Evolutionary conservation across 805 yeast species (phyloP).

Genomic region (Yamadazyma phyllophila): DNA sequence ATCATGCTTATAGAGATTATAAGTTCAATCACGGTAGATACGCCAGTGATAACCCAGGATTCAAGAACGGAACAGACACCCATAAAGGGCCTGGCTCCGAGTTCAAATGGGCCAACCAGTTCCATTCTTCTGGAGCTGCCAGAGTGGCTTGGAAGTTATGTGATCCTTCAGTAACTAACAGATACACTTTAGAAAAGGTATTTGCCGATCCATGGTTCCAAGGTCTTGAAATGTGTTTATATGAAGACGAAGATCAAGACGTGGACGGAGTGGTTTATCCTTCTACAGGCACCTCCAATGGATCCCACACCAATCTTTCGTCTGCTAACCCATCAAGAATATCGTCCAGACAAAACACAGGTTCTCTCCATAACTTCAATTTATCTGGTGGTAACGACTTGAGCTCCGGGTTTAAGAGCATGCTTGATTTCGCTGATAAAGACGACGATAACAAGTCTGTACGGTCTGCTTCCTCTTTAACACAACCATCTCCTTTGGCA

Average conservation of each 20-base stretch:
- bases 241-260: constrained; percentile 44
- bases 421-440: constrained; percentile 32
- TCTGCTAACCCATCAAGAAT: constrained; percentile 24
- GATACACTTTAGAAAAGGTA: constrained; percentile 55
- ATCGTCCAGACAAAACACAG: constrained; percentile 31
- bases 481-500: not conserved
- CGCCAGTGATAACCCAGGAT: constrained; percentile 43
- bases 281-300: not conserved
- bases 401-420: constrained; percentile 23
- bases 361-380: constrained; percentile 1
- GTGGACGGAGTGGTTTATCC: constrained; percentile 28
- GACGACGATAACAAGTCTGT: constrained; percentile 10
- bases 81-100: constrained; percentile 67
- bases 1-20: constrained; percentile 55
- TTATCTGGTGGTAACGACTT: constrained; percentile 1
- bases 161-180: constrained; percentile 55
- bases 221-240: constrained; percentile 56
- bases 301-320: not conserved
- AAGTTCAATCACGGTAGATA: constrained; percentile 45
- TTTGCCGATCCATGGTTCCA: constrained; percentile 66
- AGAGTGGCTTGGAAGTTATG: constrained; percentile 73
- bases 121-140: constrained; percentile 57
- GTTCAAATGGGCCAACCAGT: constrained; percentile 64
- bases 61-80: constrained; percentile 45
- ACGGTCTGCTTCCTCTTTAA: constrained; percentile 16